Evolutionary conservation across 148 eudicot genomes (phyloP).

Genomic region (Bassia scoparia): DNA sequence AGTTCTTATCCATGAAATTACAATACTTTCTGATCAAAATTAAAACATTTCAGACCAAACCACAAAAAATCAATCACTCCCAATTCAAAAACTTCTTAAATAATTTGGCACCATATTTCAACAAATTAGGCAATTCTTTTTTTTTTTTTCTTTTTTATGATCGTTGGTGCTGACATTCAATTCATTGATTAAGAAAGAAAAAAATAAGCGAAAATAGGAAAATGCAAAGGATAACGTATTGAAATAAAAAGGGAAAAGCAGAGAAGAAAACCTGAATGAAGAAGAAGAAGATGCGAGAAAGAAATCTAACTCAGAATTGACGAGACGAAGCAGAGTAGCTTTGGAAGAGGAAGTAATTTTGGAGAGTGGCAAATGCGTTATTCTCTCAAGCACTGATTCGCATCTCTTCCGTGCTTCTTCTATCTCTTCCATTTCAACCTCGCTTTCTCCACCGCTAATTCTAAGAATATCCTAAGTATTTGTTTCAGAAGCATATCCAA

Average conservation of each 20-base stretch:
- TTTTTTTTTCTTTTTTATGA: too few species aligned
- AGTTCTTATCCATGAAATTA: background rate
- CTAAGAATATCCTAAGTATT: too few species aligned
- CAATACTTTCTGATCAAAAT: background rate
- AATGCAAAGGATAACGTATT: background rate
- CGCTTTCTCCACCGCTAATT: too few species aligned
- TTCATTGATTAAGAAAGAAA: background rate
- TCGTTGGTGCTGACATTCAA: background rate
- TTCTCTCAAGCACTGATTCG: conserved; percentile 32
- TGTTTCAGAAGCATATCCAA: too few species aligned
- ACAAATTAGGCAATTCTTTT: background rate
- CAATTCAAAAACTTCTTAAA: too few species aligned
- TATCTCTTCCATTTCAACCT: conserved; percentile 14
- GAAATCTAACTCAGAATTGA: conserved; percentile 70
- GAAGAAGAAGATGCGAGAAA: conserved; percentile 34
- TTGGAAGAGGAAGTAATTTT: conserved; percentile 45
- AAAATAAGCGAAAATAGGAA: background rate
- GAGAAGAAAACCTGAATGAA: conserved; percentile 30
- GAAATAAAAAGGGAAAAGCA: background rate
- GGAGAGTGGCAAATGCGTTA: conserved; percentile 31
- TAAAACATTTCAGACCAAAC: too few species aligned
- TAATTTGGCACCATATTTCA: too few species aligned
- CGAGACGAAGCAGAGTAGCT: conserved; percentile 52
- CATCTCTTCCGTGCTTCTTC: conserved; percentile 36
- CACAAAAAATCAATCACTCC: too few species aligned